A percentile compares a stretch with the other conserved stretches of the same genome.
Evolutionary conservation across 257 asterid species (phyloP).

Genomic region (Anisodus tanguticus): DNA sequence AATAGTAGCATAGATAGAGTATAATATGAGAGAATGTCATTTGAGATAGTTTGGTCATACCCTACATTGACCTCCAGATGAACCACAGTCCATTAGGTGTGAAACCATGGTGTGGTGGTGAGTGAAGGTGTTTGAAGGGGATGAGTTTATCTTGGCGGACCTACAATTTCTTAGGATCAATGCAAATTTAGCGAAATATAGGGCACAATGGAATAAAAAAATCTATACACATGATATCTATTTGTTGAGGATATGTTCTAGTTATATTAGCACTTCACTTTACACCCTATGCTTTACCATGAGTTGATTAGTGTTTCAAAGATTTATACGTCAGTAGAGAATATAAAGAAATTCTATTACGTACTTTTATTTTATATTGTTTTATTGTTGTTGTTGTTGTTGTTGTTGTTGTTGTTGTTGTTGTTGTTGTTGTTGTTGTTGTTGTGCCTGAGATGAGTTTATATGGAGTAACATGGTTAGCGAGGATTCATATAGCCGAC

Average conservation of each 20-base stretch:
- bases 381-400: too few species aligned
- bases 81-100: neutral
- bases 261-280: conserved; percentile 7
- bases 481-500: neutral
- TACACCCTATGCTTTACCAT: neutral
- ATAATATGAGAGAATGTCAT: neutral
- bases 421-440: too few species aligned
- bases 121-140: neutral
- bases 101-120: neutral
- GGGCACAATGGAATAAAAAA: neutral
- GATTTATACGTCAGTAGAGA: neutral
- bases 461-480: conserved; percentile 4
- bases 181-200: neutral
- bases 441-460: neutral
- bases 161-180: neutral
- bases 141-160: neutral
- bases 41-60: neutral
- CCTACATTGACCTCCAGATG: neutral
- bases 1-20: neutral
- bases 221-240: neutral
- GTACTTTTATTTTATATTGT: neutral
- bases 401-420: too few species aligned
- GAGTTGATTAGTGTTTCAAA: neutral
- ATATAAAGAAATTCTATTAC: neutral
- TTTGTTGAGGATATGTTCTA: conserved; percentile 6